A percentile compares a stretch with the other conserved stretches of the same genome.
phyloP scores from a whole-genome alignment of 495 filamentous ascomycete genomes.

The Glarea lozoyensis region DNA sequence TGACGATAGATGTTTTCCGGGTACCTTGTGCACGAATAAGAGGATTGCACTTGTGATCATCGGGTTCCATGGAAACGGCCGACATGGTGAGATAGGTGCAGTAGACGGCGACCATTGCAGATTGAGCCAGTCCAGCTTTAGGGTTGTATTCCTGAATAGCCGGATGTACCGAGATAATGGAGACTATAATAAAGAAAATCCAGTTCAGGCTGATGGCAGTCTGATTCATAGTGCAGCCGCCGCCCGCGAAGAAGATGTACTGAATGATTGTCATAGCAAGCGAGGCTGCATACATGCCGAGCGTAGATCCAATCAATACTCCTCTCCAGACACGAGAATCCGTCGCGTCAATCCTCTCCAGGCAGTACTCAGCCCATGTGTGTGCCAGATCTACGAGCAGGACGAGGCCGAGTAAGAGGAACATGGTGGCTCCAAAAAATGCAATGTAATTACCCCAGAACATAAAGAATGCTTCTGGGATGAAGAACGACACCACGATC shows the following conservation, averaged over 20 bases:
- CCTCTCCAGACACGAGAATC: constrained; percentile 80
- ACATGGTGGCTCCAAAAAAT: constrained; percentile 80
- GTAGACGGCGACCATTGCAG: constrained; percentile 95
- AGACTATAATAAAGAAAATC: constrained; percentile 72
- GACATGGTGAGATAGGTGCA: constrained; percentile 99
- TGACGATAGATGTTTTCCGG: constrained; percentile 77
- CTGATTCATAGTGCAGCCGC: constrained; percentile 91
- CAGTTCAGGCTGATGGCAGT: constrained; percentile 71
- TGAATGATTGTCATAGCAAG: constrained; percentile 91
- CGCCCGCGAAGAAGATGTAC: constrained; percentile 89
- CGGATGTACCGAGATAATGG: constrained; percentile 80
- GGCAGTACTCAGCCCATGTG: constrained; percentile 94
- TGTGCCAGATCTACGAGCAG: constrained; percentile 93
- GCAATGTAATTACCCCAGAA: constrained; percentile 94
- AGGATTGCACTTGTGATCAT: constrained; percentile 91
- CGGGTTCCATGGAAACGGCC: constrained; percentile 96
- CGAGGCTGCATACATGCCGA: constrained; percentile 87
- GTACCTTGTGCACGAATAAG: constrained; percentile 81
- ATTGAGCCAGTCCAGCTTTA: constrained; percentile 87
- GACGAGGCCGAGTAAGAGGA: constrained; percentile 86
- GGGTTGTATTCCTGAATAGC: constrained; percentile 86
- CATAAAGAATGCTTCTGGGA: constrained; percentile 91
- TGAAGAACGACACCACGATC: constrained; percentile 87
- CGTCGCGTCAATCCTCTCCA: constrained; percentile 82
- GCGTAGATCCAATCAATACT: constrained; percentile 81